phyloP scores from a whole-genome alignment of 345 rosid species.

The Acer saccharum region DNA sequence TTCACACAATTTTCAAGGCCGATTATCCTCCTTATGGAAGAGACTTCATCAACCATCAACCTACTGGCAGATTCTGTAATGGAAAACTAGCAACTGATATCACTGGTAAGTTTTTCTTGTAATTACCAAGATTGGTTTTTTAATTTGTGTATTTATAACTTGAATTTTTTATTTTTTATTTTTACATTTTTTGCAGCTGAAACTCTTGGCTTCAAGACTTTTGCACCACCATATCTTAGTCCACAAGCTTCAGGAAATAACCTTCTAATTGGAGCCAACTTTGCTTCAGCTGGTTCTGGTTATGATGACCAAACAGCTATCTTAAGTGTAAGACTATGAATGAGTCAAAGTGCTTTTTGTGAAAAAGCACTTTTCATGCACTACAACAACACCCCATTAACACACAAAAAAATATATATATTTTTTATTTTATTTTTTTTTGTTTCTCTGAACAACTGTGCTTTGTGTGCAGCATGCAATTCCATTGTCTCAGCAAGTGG shows the following conservation, averaged over 20 bases:
- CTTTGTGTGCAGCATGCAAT: slow-evolving; percentile 69
- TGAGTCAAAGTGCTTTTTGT: background rate
- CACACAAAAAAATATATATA: too few species aligned
- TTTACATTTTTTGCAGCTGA: slow-evolving; percentile 56
- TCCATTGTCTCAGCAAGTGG: slow-evolving; percentile 68
- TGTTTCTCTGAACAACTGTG: background rate
- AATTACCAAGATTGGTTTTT: background rate
- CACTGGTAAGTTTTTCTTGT: slow-evolving; percentile 47
- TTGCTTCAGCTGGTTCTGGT: slow-evolving; percentile 95
- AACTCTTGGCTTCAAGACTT: slow-evolving; percentile 74
- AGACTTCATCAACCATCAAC: slow-evolving; percentile 60
- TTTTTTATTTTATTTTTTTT: background rate
- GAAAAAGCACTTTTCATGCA: background rate
- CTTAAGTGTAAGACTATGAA: slow-evolving; percentile 39
- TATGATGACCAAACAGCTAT: slow-evolving; percentile 77
- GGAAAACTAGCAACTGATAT: slow-evolving; percentile 91
- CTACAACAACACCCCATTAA: background rate
- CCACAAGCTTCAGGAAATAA: slow-evolving; percentile 86
- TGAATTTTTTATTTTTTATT: background rate
- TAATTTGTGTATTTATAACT: background rate
- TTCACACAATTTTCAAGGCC: slow-evolving; percentile 75
- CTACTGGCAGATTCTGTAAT: slow-evolving; percentile 95
- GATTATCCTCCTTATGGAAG: slow-evolving; percentile 94
- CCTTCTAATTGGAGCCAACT: slow-evolving; percentile 92
- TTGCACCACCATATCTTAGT: slow-evolving; percentile 82